Base-by-base conservation (phyloP, 495 filamentous ascomycete genomes). In the Apodospora peruviana region DNA sequence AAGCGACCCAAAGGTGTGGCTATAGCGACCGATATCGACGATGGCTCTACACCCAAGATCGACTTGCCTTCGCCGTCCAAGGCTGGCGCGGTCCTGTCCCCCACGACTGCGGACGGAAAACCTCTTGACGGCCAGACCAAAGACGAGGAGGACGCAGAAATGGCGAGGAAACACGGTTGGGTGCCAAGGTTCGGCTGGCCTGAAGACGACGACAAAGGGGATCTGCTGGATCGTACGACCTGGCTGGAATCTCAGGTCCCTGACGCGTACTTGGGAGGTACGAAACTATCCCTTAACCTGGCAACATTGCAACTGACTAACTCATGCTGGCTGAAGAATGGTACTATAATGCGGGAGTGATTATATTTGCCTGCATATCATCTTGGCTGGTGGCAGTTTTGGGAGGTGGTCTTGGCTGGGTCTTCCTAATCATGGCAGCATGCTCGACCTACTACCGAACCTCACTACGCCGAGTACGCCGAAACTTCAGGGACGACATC, bases 381-480 rank as follows among this genome's bases (percentile, higher is more conserved):
- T 96, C 91, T 2, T 99, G 91, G 91, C 68, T 95, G 3, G 70
- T 96, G 35, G 93, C 91, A 11, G 72, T 90, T 8, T 71, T 97
- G 9, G 94, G 93, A 41, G 91, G 91, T 50, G 93, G 93, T 24
- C 73, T 99, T 4, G 91, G 76, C 21, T 97, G 93, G 93, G 77
- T 97, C 38, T 86, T 96, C 56, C 73, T 95, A 51, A 76, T 97
- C 45, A 95, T 96, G 90, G 88, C 88, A 20, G 71, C 77, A 46
- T 97, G 93, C 67, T 84, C 82, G 47, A 96, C 94, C 19, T 97
- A 97, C 71, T 99, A 99, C 65, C 84, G 94, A 40, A 99, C 93
- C 2, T 99, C 93, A 1, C 79, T 95, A 49, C 88, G 90, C 44
- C 83, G 93, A 43, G 90, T 96, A 40, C 85, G 93, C 45, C 85